phyloP scores from a whole-genome alignment of 2,329 filamentous ascomycete genomes.

The Colletotrichum salicis region DNA sequence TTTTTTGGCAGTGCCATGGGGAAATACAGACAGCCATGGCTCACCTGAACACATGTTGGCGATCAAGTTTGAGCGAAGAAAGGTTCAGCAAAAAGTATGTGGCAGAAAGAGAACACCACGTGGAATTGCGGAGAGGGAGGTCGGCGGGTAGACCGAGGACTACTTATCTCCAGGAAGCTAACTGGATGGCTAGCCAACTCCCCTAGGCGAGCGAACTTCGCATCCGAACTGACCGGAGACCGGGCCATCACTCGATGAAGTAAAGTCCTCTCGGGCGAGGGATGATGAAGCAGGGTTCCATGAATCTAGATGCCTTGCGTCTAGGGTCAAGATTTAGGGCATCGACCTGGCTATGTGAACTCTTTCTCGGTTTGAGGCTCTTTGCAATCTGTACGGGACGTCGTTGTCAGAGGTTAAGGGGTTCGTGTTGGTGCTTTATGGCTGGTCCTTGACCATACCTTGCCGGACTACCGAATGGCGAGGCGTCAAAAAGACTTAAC shows the following conservation, averaged over 20 bases:
- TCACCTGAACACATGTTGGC: background rate
- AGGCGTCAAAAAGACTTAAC: background rate
- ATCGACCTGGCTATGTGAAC: background rate
- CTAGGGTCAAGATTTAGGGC: no score
- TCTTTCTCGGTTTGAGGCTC: background rate
- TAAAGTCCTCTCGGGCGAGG: background rate
- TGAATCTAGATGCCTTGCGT: background rate
- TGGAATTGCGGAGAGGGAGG: background rate
- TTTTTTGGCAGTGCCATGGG: background rate
- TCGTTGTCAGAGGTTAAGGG: constrained; percentile 4
- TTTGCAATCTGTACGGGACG: background rate
- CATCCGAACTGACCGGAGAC: constrained; percentile 4
- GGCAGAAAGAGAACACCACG: constrained; percentile 8
- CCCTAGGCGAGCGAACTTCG: background rate
- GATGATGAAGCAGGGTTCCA: background rate
- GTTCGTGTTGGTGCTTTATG: constrained; percentile 1
- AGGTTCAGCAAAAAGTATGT: background rate
- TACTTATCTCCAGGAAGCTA: background rate
- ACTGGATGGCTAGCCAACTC: background rate
- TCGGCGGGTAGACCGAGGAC: background rate
- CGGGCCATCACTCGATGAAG: constrained; percentile 2
- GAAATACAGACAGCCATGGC: background rate
- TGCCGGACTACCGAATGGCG: constrained; percentile 8
- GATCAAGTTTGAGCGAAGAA: background rate
- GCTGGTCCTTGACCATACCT: constrained; percentile 7